Percentiles rank a stretch among this genome's conserved stretches.
Conservation (phyloP, 1,284 basidiomycete genomes). For the Chiua sp. region DNA sequence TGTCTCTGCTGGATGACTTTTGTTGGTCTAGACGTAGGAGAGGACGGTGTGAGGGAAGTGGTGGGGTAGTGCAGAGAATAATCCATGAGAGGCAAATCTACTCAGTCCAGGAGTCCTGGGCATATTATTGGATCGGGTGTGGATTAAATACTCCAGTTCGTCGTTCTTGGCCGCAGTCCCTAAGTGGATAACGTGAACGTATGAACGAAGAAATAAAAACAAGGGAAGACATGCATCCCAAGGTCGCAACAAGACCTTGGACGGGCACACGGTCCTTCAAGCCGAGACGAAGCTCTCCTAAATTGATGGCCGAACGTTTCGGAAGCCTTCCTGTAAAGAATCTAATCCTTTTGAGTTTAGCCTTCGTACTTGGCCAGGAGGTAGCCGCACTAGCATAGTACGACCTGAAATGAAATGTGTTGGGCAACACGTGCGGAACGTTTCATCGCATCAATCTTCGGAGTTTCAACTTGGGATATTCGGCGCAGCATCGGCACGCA, state of each 20-base stretch:
- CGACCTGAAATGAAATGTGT: too few relatives aligned
- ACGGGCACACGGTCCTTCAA: not conserved
- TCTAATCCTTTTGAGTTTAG: not conserved
- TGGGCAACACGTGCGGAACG: too few relatives aligned
- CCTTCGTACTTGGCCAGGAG: not conserved
- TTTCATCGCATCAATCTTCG: not conserved
- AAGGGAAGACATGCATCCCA: not conserved
- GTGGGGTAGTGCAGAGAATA: not conserved
- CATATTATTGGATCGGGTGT: not conserved
- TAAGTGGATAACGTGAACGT: not conserved
- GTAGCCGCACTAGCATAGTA: too few relatives aligned
- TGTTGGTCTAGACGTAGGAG: conserved; percentile 3
- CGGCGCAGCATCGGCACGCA: too few relatives aligned
- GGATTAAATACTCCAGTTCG: conserved; percentile 13
- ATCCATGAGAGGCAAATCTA: not conserved
- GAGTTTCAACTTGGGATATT: not conserved
- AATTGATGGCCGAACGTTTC: not conserved
- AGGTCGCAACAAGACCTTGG: not conserved
- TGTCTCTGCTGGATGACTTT: conserved; percentile 21
- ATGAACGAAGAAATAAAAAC: conserved; percentile 11
- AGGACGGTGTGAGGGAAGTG: not conserved
- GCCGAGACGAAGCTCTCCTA: too few relatives aligned
- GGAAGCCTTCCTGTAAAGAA: not conserved
- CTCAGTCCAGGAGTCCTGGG: not conserved
- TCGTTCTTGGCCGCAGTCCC: not conserved